Conservation (phyloP, 176 grass and related monocot genomes). For the Bromus sterilis region DNA sequence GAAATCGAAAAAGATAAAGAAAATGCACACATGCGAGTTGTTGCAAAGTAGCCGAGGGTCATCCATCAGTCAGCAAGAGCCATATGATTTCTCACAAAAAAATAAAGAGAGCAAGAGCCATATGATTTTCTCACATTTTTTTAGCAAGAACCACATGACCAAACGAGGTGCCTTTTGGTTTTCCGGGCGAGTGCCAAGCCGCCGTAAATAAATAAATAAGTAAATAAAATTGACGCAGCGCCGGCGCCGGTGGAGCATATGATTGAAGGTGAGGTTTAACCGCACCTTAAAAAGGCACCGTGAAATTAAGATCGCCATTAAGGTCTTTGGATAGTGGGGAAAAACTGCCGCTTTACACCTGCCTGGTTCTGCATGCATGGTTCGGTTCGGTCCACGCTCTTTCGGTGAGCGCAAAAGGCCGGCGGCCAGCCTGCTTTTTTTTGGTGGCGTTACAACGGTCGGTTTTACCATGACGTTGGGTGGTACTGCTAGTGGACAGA, state of each 20-base stretch:
- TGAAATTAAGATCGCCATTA: not conserved
- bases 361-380: not conserved
- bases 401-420: not conserved
- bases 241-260: not conserved
- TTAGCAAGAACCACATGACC: too few relatives aligned
- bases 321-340: not conserved
- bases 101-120: too few relatives aligned
- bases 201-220: not conserved
- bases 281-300: not conserved
- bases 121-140: too few relatives aligned
- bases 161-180: not conserved
- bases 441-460: slow-evolving; percentile 12
- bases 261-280: slow-evolving; percentile 20
- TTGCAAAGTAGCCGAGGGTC: too few relatives aligned
- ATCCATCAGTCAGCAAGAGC: too few relatives aligned
- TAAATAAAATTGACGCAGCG: not conserved
- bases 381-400: not conserved
- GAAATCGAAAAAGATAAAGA: not conserved
- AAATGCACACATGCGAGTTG: not conserved
- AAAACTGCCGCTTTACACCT: not conserved
- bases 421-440: not conserved
- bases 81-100: too few relatives aligned
- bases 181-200: not conserved
- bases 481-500: not conserved
- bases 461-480: slow-evolving; percentile 2